phyloP scores from a whole-genome alignment of 768 basidiomycete genomes.

The Boletus patriciae region DNA sequence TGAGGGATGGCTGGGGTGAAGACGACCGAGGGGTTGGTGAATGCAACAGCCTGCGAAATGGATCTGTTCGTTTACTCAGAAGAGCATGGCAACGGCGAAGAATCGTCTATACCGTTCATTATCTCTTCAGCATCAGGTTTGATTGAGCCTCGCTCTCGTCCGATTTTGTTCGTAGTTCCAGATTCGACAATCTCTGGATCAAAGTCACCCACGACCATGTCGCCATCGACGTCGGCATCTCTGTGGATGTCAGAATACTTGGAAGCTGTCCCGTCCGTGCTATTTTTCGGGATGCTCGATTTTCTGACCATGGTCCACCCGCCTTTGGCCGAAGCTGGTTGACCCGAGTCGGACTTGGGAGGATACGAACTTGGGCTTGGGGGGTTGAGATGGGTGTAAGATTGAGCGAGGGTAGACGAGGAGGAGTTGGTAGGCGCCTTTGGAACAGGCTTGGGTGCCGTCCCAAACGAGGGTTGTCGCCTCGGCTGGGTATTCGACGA shows the following conservation, averaged over 20 bases:
- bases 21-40: conserved; percentile 17
- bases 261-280: conserved; percentile 23
- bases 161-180: conserved; percentile 39
- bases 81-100: conserved; percentile 17
- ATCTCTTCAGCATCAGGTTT: conserved; percentile 73
- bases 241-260: conserved; percentile 30
- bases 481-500: conserved; percentile 22
- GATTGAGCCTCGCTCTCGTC: conserved; percentile 49
- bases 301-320: conserved; percentile 79
- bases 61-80: conserved; percentile 49
- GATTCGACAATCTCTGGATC: conserved; percentile 53
- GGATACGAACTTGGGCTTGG: conserved; percentile 79
- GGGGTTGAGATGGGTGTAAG: conserved; percentile 76
- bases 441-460: conserved; percentile 59
- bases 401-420: conserved; percentile 70
- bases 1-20: conserved; percentile 1
- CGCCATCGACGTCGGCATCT: conserved; percentile 71
- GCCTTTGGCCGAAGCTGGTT: conserved; percentile 46
- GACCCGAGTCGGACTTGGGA: conserved; percentile 45
- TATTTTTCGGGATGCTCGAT: conserved; percentile 30
- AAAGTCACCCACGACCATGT: conserved; percentile 76
- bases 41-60: conserved; percentile 53
- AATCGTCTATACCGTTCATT: conserved; percentile 59
- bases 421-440: conserved; percentile 49
- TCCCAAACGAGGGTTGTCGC: conserved; percentile 32